phyloP scores from a whole-genome alignment of 2,329 filamentous ascomycete genomes.

The Blastomyces emzantsi region DNA sequence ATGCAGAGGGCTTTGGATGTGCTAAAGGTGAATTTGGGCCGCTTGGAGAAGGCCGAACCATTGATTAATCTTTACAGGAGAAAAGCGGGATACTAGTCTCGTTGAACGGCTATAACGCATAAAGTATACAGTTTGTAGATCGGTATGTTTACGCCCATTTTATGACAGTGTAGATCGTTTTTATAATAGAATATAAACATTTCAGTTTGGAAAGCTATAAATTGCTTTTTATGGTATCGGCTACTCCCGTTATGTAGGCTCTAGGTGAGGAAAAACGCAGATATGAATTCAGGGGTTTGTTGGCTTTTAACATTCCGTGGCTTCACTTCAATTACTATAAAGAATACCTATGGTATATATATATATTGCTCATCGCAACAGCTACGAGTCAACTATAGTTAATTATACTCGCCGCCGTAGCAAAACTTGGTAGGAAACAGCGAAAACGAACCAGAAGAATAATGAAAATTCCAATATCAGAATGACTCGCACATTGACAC shows the following conservation, averaged over 20 bases:
- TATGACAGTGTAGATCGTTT: not conserved
- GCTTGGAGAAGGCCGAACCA: conserved; percentile 43
- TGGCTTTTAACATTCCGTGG: not conserved
- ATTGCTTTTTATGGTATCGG: not conserved
- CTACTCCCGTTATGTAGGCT: not conserved
- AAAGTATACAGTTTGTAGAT: not conserved
- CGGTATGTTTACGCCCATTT: not conserved
- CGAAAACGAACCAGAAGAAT: not conserved
- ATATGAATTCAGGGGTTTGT: not conserved
- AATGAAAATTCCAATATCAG: not conserved
- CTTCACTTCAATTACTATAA: not conserved
- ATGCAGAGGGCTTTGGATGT: conserved; percentile 49
- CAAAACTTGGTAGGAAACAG: not conserved
- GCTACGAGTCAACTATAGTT: not conserved
- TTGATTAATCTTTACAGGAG: conserved; percentile 55
- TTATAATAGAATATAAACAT: not conserved
- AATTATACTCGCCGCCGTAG: not conserved
- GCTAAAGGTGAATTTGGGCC: conserved; percentile 48
- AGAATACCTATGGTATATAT: not conserved
- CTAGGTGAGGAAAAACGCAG: not conserved
- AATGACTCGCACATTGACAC: not conserved
- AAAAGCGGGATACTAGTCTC: conserved; percentile 50
- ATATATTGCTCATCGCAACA: not conserved
- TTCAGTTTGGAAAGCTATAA: not conserved
- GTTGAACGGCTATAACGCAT: too few relatives aligned